A percentile compares a stretch with the other conserved stretches of the same genome.
Conservation (phyloP, 148 eudicot species). For the Vaccinium macrocarpon region DNA sequence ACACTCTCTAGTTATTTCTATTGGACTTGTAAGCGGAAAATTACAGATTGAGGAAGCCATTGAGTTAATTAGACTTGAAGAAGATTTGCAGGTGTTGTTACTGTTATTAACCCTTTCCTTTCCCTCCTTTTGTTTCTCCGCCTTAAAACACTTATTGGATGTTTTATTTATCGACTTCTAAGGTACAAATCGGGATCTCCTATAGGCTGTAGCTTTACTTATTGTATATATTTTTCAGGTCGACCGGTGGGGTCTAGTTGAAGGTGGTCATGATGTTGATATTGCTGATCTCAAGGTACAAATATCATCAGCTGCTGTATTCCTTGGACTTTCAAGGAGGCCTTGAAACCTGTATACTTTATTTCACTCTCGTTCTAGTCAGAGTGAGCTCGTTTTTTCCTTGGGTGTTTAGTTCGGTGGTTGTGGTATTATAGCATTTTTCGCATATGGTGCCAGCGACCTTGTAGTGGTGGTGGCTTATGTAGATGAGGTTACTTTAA, state of each 20-base stretch:
- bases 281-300: constrained; percentile 88
- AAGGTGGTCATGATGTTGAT: constrained; percentile 97
- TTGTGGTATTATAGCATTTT: background rate
- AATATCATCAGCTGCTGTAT: constrained; percentile 77
- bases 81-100: constrained; percentile 72
- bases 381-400: constrained; percentile 13
- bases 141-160: background rate
- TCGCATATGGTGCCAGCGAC: background rate
- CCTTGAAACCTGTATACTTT: constrained; percentile 18
- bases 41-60: constrained; percentile 78
- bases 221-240: constrained; percentile 38
- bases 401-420: constrained; percentile 7
- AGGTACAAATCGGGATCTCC: background rate
- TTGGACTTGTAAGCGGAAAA: constrained; percentile 62
- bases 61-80: constrained; percentile 92
- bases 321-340: constrained; percentile 73
- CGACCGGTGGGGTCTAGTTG: constrained; percentile 91
- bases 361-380: background rate
- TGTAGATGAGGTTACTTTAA: background rate
- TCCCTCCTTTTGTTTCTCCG: background rate
- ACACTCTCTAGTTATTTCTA: constrained; percentile 70
- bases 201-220: background rate
- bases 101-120: background rate
- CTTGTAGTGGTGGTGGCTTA: background rate
- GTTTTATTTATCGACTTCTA: background rate